phyloP scores from a whole-genome alignment of 2,329 filamentous ascomycete genomes.

The Daldinia sp. region DNA sequence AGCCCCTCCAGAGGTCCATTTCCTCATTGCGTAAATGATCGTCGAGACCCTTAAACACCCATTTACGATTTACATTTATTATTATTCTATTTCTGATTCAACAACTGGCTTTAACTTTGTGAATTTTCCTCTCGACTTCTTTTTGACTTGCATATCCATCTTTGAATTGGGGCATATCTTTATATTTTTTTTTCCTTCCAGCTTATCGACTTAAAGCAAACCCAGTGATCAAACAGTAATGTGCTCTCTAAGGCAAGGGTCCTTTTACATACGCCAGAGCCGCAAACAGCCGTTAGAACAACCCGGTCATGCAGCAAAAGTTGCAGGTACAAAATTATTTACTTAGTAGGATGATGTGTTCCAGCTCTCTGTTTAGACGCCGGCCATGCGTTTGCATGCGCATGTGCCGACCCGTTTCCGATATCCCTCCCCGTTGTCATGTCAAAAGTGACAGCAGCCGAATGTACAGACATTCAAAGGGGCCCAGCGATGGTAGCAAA shows the following conservation, averaged over 20 bases:
- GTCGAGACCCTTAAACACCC: no score
- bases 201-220: neutral
- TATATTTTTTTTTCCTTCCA: neutral
- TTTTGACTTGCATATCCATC: neutral
- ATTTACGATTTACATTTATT: no score
- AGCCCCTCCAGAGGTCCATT: no score
- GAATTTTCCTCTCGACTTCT: no score
- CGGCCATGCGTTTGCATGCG: conserved; percentile 43
- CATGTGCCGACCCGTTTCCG: conserved; percentile 40
- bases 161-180: no score
- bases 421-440: conserved; percentile 28
- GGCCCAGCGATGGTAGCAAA: conserved; percentile 6
- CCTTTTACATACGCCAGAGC: conserved; percentile 16
- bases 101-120: no score
- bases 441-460: conserved; percentile 37
- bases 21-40: no score
- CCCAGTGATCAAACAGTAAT: conserved; percentile 3
- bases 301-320: conserved; percentile 24
- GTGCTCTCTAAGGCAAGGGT: conserved; percentile 18
- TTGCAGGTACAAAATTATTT: conserved; percentile 1
- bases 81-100: no score
- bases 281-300: conserved; percentile 33
- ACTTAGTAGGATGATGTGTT: conserved; percentile 4
- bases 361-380: conserved; percentile 19
- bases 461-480: conserved; percentile 33